phyloP scores from a whole-genome alignment of 1,284 basidiomycete species.

The Boletellus deceptivus region DNA sequence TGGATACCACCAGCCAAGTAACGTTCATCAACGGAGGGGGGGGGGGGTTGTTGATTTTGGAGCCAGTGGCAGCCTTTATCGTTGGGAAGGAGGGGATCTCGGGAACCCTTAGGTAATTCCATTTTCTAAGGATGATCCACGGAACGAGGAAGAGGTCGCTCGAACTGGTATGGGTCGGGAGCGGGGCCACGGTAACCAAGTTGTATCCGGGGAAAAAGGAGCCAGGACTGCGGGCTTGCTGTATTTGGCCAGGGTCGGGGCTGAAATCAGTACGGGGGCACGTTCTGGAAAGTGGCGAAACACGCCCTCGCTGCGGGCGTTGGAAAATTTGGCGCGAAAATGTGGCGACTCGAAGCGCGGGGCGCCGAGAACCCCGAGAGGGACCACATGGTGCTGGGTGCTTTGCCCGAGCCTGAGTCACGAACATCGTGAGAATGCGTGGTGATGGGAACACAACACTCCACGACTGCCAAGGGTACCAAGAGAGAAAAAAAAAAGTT shows the following conservation, averaged over 20 bases:
- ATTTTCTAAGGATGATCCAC: not conserved
- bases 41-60: not conserved
- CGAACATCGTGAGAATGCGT: not conserved
- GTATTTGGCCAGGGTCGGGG: constrained; percentile 4
- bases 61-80: not conserved
- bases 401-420: not conserved
- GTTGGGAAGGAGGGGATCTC: not conserved
- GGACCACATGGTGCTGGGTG: not conserved
- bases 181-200: not conserved
- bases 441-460: not conserved
- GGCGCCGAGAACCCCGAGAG: not conserved
- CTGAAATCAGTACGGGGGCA: not conserved
- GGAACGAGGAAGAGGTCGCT: not conserved
- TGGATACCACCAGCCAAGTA: no score
- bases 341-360: not conserved
- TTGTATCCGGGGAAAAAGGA: no score
- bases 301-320: not conserved
- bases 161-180: no score
- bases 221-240: constrained; percentile 4
- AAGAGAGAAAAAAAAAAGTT: no score
- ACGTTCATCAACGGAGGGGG: not conserved
- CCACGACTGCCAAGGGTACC: not conserved
- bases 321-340: not conserved
- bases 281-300: not conserved
- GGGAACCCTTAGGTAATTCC: not conserved